Base-by-base conservation (phyloP, 2,329 filamentous ascomycete species). In the Thyridium curvatum region DNA sequence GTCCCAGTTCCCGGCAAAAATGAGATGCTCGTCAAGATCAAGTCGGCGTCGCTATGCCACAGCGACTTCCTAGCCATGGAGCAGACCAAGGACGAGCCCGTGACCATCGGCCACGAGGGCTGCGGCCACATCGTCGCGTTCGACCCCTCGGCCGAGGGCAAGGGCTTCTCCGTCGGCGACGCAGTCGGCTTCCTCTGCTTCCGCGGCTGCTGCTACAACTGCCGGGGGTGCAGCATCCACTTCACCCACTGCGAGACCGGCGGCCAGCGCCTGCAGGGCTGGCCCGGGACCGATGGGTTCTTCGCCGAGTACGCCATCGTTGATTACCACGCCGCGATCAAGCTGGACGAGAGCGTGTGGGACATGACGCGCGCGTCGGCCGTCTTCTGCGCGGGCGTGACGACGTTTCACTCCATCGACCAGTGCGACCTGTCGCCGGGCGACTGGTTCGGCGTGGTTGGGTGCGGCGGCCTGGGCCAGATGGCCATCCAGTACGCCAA, bases 341-440 rank as follows among this genome's bases (percentile, higher is more conserved):
- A 59, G 32, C 50, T 69, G 4, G 62, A 65, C 10, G 47, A 59
- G 15, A 47, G 37, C 13, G 42, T 60, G 13, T 41, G 41, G 32
- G 54, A 61, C 29, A 49, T 62, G 28, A 52, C 52, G 31, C 53
- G 44, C 16, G 51, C 56, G 4, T 57, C 65, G 30, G 61, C 66
- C 13, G 42, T 72, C 8, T 69, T 71, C 45, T 71, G 68, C 42
- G 68, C 68, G 1, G 68, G 68, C 1, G 61, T 71, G 29, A 71
- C 68, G 1, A 57, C 57, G 3, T 62, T 58, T 37, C 56, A 61
- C 39, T 53, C 55, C 4, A 52, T 62, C 29, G 54, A 60, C 18
- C 53, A 53, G 35, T 56, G 52, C 35, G 50, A 52, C 9, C 49
- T 58, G 18, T 54, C 46, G 13, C 42, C 49, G 0, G 56, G 55